Base-by-base conservation (phyloP, 192 early-diverging fungal species). In the Coemansia sp. region DNA sequence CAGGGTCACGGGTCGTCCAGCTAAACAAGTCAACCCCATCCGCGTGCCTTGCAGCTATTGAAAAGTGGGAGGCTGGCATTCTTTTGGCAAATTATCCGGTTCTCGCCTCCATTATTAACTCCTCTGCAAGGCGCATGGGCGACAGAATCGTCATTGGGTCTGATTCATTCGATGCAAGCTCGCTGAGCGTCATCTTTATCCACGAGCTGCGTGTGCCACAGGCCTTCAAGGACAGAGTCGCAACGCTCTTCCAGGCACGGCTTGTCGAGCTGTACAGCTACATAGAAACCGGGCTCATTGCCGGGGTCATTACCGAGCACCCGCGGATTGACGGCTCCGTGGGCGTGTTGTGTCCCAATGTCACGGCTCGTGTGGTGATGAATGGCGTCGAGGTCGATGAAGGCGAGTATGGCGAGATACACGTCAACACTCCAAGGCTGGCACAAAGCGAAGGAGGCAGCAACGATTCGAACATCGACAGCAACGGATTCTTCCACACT, bases 241-340 rank as follows among this genome's bases (percentile, higher is more conserved):
- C 62, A 7, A 44, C 62, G 37, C 36, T 79, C 34, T 66, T 79
- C 22, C 36, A 29, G 36, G 70, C 71, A 4, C 70, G 76, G 2
- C 53, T 79, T 27, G 76, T 79, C 15, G 76, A 79, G 67, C 62
- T 79, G 31, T 79, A 79, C 45, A 70, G 71, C 42, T 79, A 67
- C 48, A 70, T 73, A 9, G 70, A 79, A 34, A 73, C 71, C 4
- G 76, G 76, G 5, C 41, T 73, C 14, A 66, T 79, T n/a, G 66
- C 76, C 11, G 76, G 76, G 3, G 34, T 73, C 37, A 73, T 79
- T 55, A 70, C 76, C n/a, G 76, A 79, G 52, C 59, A 70, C 20
- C 76, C 76, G n/a, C 61, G 70, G 3, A 50, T 79, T 17, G 58
- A 61, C 15, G 67, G 61, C 47, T 79, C 76, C 0, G 76, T 79